A percentile compares a stretch with the other conserved stretches of the same genome.
Evolutionary conservation across 1,284 basidiomycete genomes (phyloP).

Genomic region (Apiotrichum gracile): DNA sequence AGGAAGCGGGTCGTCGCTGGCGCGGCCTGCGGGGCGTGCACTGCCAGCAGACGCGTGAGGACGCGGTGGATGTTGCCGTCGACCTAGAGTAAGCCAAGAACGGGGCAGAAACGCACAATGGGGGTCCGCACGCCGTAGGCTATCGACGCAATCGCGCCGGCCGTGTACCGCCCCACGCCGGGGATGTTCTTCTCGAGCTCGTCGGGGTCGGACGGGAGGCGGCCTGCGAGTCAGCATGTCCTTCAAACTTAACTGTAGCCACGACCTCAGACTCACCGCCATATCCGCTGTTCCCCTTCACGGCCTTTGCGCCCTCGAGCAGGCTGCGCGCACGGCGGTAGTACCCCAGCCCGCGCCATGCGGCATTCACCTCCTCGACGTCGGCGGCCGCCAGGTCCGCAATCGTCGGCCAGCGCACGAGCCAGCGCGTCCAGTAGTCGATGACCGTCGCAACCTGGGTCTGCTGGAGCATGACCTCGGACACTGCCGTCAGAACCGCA

Average conservation of each 20-base stretch:
- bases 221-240: slow-evolving; percentile 29
- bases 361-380: slow-evolving; percentile 74
- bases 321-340: slow-evolving; percentile 80
- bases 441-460: slow-evolving; percentile 82
- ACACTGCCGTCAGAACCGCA: slow-evolving; percentile 49
- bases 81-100: slow-evolving; percentile 52
- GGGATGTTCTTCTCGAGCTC: slow-evolving; percentile 79
- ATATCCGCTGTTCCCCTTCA: slow-evolving; percentile 56
- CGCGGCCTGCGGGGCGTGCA: slow-evolving; percentile 72
- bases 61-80: slow-evolving; percentile 88
- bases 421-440: slow-evolving; percentile 81
- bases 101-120: slow-evolving; percentile 56
- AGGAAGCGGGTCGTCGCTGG: slow-evolving; percentile 71
- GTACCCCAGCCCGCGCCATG: slow-evolving; percentile 84
- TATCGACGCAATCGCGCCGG: slow-evolving; percentile 76
- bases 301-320: slow-evolving; percentile 69
- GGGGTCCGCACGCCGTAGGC: slow-evolving; percentile 77
- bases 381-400: slow-evolving; percentile 66
- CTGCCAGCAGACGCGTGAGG: slow-evolving; percentile 69
- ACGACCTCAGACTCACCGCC: slow-evolving; percentile 34
- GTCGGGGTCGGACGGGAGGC: slow-evolving; percentile 70
- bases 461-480: slow-evolving; percentile 96
- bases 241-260: too few relatives aligned
- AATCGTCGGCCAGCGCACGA: slow-evolving; percentile 77
- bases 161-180: slow-evolving; percentile 84